phyloP scores from a whole-genome alignment of 2,329 filamentous ascomycete genomes.

The Talaromyces sp. region DNA sequence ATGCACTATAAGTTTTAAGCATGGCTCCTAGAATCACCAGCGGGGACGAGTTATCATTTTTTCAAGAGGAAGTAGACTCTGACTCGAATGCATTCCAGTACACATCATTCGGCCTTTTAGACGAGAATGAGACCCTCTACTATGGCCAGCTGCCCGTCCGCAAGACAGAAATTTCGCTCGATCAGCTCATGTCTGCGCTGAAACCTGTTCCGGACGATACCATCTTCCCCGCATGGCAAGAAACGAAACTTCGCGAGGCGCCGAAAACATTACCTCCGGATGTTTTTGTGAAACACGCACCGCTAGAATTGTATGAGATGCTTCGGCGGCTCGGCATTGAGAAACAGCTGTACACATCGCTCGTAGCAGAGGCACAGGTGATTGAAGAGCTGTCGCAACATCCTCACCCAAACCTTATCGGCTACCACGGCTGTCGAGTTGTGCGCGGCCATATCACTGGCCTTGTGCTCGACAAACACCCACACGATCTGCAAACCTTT shows the following conservation, averaged over 20 bases:
- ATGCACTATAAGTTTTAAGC: no score
- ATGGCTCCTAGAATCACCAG: neutral
- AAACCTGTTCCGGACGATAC: neutral
- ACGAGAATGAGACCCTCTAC: neutral
- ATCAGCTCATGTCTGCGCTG: neutral
- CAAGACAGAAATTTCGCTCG: neutral
- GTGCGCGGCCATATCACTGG: neutral
- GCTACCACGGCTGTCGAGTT: neutral
- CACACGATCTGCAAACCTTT: neutral
- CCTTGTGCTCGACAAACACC: neutral
- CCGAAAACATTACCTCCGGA: neutral
- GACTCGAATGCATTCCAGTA: neutral
- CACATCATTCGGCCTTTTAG: neutral
- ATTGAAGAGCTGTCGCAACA: neutral
- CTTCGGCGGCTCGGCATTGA: neutral
- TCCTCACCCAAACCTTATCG: neutral
- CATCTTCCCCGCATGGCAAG: neutral
- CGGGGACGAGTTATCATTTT: neutral
- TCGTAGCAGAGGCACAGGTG: neutral
- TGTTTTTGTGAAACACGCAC: neutral
- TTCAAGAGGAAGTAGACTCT: neutral
- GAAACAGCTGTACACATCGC: neutral
- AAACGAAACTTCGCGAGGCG: neutral
- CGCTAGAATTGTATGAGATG: neutral
- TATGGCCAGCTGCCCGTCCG: neutral